Conservation (phyloP, 2,329 filamentous ascomycete species). For the Colletotrichum orbiculare region DNA sequence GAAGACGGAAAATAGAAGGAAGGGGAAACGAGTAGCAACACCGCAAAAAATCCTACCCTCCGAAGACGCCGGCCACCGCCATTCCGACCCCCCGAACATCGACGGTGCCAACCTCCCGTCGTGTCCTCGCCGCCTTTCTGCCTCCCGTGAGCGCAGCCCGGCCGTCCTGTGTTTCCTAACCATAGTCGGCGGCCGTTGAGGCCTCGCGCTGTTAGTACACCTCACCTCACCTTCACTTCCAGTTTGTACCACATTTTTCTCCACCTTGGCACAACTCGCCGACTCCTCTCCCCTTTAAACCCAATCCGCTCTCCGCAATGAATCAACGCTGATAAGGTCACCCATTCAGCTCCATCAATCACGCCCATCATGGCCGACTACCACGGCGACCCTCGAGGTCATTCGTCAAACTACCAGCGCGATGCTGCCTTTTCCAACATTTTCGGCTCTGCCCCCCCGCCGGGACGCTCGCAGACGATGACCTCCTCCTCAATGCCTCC, state of each 20-base stretch:
- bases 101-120: constrained; percentile 12
- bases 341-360: constrained; percentile 44
- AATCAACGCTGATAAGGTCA: constrained; percentile 29
- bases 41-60: constrained; percentile 16
- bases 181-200: constrained; percentile 39
- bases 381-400: constrained; percentile 61
- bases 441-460: constrained; percentile 87
- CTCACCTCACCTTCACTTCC: constrained; percentile 18
- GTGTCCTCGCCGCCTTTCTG: constrained; percentile 12
- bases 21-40: constrained; percentile 35
- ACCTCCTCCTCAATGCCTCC: constrained; percentile 76
- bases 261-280: constrained; percentile 36
- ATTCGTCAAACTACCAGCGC: constrained; percentile 74
- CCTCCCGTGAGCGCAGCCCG: constrained; percentile 18
- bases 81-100: constrained; percentile 1
- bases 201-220: constrained; percentile 37
- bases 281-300: constrained; percentile 36
- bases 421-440: constrained; percentile 97
- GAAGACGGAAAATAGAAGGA: constrained; percentile 33
- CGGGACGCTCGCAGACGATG: constrained; percentile 95
- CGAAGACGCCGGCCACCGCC: constrained; percentile 18
- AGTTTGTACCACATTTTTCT: constrained; percentile 37
- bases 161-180: constrained; percentile 34
- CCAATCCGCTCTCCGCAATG: constrained; percentile 23
- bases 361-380: constrained; percentile 66